A percentile compares a stretch with the other conserved stretches of the same genome.
phyloP scores from a whole-genome alignment of 306 rosid genomes.

The Trifolium dubium region DNA sequence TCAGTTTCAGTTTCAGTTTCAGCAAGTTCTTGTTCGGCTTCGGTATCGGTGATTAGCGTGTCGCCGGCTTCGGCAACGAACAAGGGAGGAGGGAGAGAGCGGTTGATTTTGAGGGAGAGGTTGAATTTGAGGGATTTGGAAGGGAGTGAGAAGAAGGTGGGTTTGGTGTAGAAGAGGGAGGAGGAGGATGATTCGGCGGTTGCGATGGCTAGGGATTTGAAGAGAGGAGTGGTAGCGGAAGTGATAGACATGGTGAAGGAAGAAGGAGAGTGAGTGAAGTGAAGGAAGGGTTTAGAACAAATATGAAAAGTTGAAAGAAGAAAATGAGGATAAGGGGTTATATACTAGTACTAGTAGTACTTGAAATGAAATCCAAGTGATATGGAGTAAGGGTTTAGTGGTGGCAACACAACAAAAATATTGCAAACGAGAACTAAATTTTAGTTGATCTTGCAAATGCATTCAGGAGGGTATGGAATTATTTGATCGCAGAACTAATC shows the following conservation, averaged over 20 bases:
- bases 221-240: constrained; percentile 30
- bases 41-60: constrained; percentile 53
- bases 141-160: constrained; percentile 35
- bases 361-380: neutral
- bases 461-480: too few species aligned
- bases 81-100: constrained; percentile 45
- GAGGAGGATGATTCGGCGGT: constrained; percentile 47
- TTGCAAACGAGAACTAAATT: too few species aligned
- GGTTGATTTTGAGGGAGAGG: constrained; percentile 51
- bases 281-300: constrained; percentile 21
- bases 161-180: constrained; percentile 48
- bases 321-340: neutral
- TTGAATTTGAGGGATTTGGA: neutral
- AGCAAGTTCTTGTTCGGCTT: constrained; percentile 24
- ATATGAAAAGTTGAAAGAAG: neutral
- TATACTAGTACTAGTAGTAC: neutral
- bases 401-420: too few species aligned
- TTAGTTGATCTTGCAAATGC: too few species aligned
- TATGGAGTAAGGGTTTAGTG: too few species aligned
- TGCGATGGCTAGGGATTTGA: constrained; percentile 57
- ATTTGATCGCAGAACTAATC: too few species aligned
- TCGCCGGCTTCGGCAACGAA: constrained; percentile 56
- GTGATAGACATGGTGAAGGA: constrained; percentile 60
- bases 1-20: too few species aligned
- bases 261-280: neutral